phyloP scores from a whole-genome alignment of 768 basidiomycete species.

The Trichaptum fuscoviolaceum region DNA sequence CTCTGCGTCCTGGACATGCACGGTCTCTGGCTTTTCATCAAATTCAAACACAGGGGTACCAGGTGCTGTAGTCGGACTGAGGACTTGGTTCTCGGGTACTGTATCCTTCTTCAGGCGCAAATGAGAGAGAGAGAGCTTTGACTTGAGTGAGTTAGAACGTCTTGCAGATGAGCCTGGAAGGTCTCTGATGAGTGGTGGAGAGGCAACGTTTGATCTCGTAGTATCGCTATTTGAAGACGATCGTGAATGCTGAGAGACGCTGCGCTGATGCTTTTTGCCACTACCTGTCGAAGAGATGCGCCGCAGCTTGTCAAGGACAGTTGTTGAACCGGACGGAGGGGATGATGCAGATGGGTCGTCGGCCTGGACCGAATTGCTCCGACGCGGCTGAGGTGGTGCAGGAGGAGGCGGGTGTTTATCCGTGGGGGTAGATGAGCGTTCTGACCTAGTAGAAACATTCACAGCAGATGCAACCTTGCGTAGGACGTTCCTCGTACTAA shows the following conservation, averaged over 20 bases:
- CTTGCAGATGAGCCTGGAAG: conserved; percentile 19
- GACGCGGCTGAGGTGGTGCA: background rate
- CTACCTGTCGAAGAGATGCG: conserved; percentile 4
- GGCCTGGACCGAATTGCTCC: background rate
- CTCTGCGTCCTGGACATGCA: conserved; percentile 78
- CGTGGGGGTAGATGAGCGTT: background rate
- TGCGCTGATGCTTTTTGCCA: conserved; percentile 9
- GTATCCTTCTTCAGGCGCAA: conserved; percentile 41
- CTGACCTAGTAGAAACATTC: background rate
- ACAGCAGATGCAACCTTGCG: background rate
- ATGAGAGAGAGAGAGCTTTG: conserved; percentile 66
- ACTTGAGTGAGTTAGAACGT: conserved; percentile 36
- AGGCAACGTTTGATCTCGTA: conserved; percentile 32
- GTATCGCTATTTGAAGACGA: conserved; percentile 29
- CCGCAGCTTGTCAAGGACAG: background rate
- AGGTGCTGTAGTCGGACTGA: conserved; percentile 12
- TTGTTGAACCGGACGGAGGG: background rate
- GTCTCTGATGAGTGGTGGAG: conserved; percentile 35
- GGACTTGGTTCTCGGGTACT: conserved; percentile 25
- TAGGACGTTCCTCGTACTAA: background rate
- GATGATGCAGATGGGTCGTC: background rate
- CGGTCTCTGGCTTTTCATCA: conserved; percentile 42
- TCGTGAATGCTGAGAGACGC: conserved; percentile 9
- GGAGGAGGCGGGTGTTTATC: background rate
- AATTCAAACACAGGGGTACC: conserved; percentile 3